These are phyloP conservation scores for Candida vaughaniae DNA, from an alignment of 805 yeast genomes.

Conservation along the genomic window DNA sequence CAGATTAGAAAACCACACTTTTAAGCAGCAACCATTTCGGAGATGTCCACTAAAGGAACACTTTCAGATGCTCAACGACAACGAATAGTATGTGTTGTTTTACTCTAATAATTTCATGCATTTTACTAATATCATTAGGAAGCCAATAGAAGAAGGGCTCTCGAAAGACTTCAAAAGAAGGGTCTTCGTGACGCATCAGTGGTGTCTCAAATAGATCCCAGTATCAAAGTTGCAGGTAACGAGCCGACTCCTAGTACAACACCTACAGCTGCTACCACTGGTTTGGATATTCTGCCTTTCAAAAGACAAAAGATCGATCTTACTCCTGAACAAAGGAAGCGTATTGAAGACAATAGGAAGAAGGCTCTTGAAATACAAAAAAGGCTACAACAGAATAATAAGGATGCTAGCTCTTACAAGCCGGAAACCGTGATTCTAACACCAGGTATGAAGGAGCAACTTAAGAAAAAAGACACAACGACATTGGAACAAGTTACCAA, in stretches of 20 bases:
- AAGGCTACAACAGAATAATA: slow-evolving; percentile 30
- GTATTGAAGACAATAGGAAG: slow-evolving; percentile 53
- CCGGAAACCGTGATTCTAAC: slow-evolving; percentile 9
- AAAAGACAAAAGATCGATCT: slow-evolving; percentile 20
- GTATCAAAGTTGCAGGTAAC: background rate
- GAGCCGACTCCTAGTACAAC: background rate
- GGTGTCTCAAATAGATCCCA: slow-evolving; percentile 7
- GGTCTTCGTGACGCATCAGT: slow-evolving; percentile 19
- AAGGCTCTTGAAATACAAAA: slow-evolving; percentile 49
- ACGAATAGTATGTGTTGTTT: slow-evolving; percentile 32
- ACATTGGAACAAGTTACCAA: slow-evolving; percentile 37
- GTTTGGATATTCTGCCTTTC: background rate
- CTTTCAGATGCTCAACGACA: slow-evolving; percentile 34
- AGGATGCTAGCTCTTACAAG: slow-evolving; percentile 31
- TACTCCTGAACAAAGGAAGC: slow-evolving; percentile 49
- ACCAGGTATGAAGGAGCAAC: slow-evolving; percentile 8
- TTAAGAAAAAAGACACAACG: slow-evolving; percentile 11
- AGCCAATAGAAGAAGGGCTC: slow-evolving; percentile 60
- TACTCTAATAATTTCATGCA: too few relatives aligned
- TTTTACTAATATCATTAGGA: too few relatives aligned
- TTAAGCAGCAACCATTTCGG: too few relatives aligned
- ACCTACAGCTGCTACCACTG: background rate
- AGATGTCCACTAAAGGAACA: slow-evolving; percentile 22
- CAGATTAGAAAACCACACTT: too few relatives aligned
- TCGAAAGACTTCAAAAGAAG: slow-evolving; percentile 54